These are phyloP conservation scores for Aspergillus candidus DNA, from an alignment of 2,329 filamentous ascomycete species.

Conservation along the genomic window DNA sequence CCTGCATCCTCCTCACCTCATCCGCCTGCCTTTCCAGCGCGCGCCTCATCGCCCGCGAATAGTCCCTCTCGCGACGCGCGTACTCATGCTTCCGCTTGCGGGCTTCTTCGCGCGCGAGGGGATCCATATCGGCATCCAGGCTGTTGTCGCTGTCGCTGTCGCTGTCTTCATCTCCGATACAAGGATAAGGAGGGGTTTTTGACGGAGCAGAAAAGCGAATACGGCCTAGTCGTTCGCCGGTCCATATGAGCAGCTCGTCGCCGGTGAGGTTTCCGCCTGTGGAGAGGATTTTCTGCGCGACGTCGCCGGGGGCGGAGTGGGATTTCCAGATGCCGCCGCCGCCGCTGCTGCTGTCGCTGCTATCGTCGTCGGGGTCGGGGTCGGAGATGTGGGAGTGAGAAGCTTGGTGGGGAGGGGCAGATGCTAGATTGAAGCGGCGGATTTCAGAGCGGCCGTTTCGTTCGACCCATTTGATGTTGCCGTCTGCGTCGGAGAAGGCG, in stretches of 20 bases:
- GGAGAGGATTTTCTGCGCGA: slow-evolving; percentile 73
- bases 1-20: slow-evolving; percentile 66
- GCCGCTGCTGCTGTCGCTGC: slow-evolving; percentile 4
- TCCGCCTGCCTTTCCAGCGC: slow-evolving; percentile 72
- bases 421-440: slow-evolving; percentile 44
- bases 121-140: slow-evolving; percentile 24
- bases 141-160: slow-evolving; percentile 36
- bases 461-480: slow-evolving; percentile 85
- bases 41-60: slow-evolving; percentile 65
- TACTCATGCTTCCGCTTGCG: slow-evolving; percentile 28
- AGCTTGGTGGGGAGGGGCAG: no score
- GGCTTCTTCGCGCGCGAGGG: slow-evolving; percentile 23
- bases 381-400: no score
- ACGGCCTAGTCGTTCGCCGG: slow-evolving; percentile 74
- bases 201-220: slow-evolving; percentile 53
- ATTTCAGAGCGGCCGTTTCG: slow-evolving; percentile 62
- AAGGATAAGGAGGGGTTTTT: no score
- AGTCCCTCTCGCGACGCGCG: slow-evolving; percentile 44
- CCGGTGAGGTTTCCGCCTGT: slow-evolving; percentile 43
- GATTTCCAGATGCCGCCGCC: background rate
- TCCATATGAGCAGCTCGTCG: slow-evolving; percentile 78
- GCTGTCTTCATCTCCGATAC: slow-evolving; percentile 27
- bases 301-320: slow-evolving; percentile 45
- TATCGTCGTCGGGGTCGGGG: background rate
- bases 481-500: slow-evolving; percentile 77